Evolutionary conservation across 2,329 filamentous ascomycete genomes (phyloP).

Genomic region (Chrysoporthe cubensis): DNA sequence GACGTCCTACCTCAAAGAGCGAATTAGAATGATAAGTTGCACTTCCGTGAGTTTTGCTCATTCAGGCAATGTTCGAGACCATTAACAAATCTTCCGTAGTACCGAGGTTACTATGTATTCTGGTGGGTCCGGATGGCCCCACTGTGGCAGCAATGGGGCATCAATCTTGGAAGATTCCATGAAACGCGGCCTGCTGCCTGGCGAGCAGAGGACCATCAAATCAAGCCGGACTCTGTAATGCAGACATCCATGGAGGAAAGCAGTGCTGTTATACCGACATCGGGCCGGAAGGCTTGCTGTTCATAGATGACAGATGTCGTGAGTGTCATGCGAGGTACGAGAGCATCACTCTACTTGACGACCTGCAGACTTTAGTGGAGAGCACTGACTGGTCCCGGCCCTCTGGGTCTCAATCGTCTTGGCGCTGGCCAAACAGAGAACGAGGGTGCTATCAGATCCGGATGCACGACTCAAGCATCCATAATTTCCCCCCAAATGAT

Average conservation of each 20-base stretch:
- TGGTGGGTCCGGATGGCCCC: not conserved
- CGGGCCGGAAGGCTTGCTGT: not conserved
- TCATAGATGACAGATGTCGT: not conserved
- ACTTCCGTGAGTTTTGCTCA: not conserved
- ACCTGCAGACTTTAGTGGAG: not conserved
- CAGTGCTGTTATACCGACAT: not conserved
- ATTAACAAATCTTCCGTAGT: conserved; percentile 4
- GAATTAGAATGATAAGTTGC: not conserved
- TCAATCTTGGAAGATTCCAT: conserved; percentile 8
- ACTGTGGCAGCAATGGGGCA: conserved; percentile 2
- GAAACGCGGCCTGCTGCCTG: not conserved
- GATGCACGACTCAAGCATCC: not conserved
- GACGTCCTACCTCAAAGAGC: not conserved
- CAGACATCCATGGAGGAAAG: not conserved
- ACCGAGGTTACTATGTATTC: not conserved
- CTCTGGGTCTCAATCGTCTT: conserved; percentile 2
- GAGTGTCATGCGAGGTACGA: not conserved
- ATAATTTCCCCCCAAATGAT: not conserved
- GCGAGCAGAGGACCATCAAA: not conserved
- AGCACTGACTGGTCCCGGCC: not conserved
- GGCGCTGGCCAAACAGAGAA: not conserved
- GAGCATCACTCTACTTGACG: not conserved
- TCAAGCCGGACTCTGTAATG: too few relatives aligned
- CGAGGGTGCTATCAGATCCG: not conserved
- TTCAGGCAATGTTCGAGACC: conserved; percentile 2